Evolutionary conservation across 2,329 filamentous ascomycete genomes (phyloP).

Genomic region (Aspergillus pseudoterreus): DNA sequence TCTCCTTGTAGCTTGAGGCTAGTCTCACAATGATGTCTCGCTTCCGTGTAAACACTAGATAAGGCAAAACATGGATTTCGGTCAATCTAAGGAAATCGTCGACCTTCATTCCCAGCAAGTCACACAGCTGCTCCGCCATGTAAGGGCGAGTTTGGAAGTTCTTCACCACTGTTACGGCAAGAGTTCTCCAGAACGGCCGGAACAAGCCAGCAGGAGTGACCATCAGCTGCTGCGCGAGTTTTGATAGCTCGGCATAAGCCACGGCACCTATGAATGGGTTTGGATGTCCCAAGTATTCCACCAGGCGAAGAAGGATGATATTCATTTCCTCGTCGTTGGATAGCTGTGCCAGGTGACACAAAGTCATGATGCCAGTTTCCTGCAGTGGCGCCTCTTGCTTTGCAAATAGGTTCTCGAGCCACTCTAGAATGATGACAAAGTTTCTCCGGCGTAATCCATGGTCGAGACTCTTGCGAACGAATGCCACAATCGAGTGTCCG

Average conservation of each 20-base stretch:
- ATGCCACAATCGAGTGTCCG: constrained; percentile 63
- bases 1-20: constrained; percentile 61
- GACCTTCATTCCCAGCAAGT: constrained; percentile 72
- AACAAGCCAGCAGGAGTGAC: constrained; percentile 67
- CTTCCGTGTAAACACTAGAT: constrained; percentile 75
- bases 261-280: constrained; percentile 76
- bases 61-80: constrained; percentile 79
- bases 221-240: constrained; percentile 63
- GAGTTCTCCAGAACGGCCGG: constrained; percentile 80
- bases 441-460: constrained; percentile 57
- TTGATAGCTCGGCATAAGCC: constrained; percentile 78
- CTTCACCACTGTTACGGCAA: constrained; percentile 78
- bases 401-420: constrained; percentile 69
- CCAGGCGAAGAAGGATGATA: constrained; percentile 74
- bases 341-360: constrained; percentile 76
- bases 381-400: constrained; percentile 64
- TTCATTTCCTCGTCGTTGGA: constrained; percentile 81
- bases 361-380: constrained; percentile 80
- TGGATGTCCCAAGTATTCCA: constrained; percentile 81
- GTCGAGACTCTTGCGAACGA: constrained; percentile 54
- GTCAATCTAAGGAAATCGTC: constrained; percentile 70
- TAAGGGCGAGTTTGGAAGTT: constrained; percentile 79
- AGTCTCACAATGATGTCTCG: constrained; percentile 77
- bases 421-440: constrained; percentile 64
- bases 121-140: constrained; percentile 73